Percentiles rank a stretch among this genome's conserved stretches.
Conservation (phyloP, 768 basidiomycete genomes). For the Lactarius pseudohatsudake region DNA sequence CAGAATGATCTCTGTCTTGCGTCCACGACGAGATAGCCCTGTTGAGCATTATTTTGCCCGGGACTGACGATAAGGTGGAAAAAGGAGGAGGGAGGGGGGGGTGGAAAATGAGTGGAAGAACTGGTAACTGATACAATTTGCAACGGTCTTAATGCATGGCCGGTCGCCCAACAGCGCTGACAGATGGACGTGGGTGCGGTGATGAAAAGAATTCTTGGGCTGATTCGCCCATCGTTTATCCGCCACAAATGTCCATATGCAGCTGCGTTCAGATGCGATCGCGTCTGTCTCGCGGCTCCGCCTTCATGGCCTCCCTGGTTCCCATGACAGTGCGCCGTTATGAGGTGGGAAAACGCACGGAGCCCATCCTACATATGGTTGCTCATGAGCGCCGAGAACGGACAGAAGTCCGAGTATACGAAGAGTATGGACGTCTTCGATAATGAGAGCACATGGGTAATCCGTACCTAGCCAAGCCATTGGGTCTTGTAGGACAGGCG, state of each 20-base stretch:
- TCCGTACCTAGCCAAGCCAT: background rate
- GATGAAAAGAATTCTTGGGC: background rate
- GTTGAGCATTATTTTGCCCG: background rate
- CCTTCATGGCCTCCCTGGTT: background rate
- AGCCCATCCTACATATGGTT: background rate
- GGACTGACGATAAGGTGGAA: background rate
- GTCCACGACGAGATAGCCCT: background rate
- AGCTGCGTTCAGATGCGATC: background rate
- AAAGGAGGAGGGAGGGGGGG: background rate
- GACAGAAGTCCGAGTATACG: background rate
- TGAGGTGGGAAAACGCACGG: background rate
- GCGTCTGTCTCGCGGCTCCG: background rate
- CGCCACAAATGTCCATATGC: background rate
- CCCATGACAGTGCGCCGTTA: constrained; percentile 5
- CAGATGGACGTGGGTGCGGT: background rate
- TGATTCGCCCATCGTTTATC: background rate
- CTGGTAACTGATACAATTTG: background rate
- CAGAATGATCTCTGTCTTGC: background rate
- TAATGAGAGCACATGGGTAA: no score
- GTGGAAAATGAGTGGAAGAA: background rate
- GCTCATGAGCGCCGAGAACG: background rate
- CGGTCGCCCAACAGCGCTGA: background rate
- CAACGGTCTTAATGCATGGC: constrained; percentile 6
- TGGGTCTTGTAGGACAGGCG: background rate
- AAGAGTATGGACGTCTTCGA: no score